Evolutionary conservation across 306 rosid species (phyloP), one percentile per base, ranked within the genome.

Genomic region (Fagus crenata): DNA sequence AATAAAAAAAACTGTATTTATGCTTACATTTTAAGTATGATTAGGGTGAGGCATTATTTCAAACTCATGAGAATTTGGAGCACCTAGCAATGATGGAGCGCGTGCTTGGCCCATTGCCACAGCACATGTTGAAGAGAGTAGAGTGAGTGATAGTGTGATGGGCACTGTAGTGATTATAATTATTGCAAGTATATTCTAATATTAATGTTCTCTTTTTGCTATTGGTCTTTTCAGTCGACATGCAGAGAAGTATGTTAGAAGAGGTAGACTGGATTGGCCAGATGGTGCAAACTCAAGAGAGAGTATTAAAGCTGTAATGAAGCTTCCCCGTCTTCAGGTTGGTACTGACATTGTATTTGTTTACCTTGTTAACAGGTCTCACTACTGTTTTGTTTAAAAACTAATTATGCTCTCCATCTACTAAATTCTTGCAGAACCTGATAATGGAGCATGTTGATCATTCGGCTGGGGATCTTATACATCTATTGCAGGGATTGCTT

Each of bases 51-150:
- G 99, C 99, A 2, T 82, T 95, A 82, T 95, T 95, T 68, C 97
- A 95, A 85, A 95, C 99, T 59, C 99, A 95, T 12, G 99, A 95
- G 77, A 95, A 92, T 84, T 84, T 95, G 69, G 97, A 95, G 84
- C 99, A 92, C 84, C 93, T 95, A 5, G 97, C 99, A 5, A 92
- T 95, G 99, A 95, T 95, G 97, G 99, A 95, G 81, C 87, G 97
- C 49, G 97, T 88, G 43, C 89, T 95, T 35, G 99, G 99, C 3
- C 82, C 89, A 4, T 49, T 92, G 11, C 93, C 99, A 0, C 90
- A 82, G 74, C 89, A 88, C 32, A 86, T 92, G 79, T 77, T 92
- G 74, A 92, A 89, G 88, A 89, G 85, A 85, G 83, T 71, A 40
- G 93, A 92, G 99, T 95, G 81, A 86, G 99, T 81, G 58, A 67